Evolutionary conservation across 2,329 filamentous ascomycete species (phyloP).

Genomic region (Tolypocladium cylindrosporum): DNA sequence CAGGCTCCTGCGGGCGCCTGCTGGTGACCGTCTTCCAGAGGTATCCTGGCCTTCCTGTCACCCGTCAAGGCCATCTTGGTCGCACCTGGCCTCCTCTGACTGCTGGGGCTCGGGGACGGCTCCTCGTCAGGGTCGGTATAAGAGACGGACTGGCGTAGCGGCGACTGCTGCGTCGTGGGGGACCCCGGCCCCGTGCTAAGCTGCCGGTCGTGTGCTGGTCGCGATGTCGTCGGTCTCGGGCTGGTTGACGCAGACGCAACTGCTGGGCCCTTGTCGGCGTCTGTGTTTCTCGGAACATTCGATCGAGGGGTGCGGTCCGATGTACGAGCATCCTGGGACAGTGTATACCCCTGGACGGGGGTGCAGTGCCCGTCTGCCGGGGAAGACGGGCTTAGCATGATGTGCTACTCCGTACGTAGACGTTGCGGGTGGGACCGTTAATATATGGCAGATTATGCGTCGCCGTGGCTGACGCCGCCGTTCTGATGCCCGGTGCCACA

Average conservation of each 20-base stretch:
- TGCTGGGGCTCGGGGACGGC: neutral
- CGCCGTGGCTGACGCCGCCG: neutral
- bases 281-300: neutral
- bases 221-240: neutral
- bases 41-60: slow-evolving; percentile 12
- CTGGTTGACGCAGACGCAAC: neutral
- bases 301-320: neutral
- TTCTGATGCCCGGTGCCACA: neutral
- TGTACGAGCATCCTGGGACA: neutral
- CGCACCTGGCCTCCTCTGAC: slow-evolving; percentile 5
- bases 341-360: slow-evolving; percentile 5
- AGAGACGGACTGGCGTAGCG: neutral
- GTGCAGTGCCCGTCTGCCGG: neutral
- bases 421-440: neutral
- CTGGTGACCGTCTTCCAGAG: slow-evolving; percentile 4
- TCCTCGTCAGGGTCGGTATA: neutral
- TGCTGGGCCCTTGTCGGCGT: neutral
- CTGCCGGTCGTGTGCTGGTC: neutral
- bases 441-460: slow-evolving; percentile 1
- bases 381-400: slow-evolving; percentile 14
- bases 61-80: slow-evolving; percentile 19
- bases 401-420: neutral
- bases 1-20: slow-evolving; percentile 10
- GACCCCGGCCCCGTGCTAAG: neutral
- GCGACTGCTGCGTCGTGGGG: neutral